Conservation (phyloP, 1,139 yeast genomes). For the Candida dubliniensis region DNA sequence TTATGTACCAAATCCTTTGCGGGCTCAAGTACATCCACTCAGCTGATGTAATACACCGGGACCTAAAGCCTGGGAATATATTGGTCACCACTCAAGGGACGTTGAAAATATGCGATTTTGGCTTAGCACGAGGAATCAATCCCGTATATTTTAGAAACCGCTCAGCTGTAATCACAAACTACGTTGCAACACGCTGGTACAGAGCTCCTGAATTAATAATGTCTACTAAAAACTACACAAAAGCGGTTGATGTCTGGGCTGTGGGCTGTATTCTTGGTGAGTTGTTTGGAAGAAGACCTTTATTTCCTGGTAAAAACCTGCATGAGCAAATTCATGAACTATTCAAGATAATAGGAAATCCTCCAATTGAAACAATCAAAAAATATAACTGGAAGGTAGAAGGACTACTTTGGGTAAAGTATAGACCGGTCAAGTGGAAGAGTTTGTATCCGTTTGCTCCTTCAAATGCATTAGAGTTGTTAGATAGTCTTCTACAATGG, state of each 20-base stretch:
- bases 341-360: constrained; percentile 63
- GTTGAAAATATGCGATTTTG: constrained; percentile 84
- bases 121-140: constrained; percentile 76
- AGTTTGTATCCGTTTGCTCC: constrained; percentile 62
- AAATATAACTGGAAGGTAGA: constrained; percentile 30
- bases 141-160: constrained; percentile 36
- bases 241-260: constrained; percentile 77
- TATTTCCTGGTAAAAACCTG: constrained; percentile 71
- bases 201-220: constrained; percentile 89
- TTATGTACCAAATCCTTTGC: constrained; percentile 74
- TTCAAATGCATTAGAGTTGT: constrained; percentile 39
- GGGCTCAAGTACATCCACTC: constrained; percentile 83
- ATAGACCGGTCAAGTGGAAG: constrained; percentile 44
- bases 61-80: constrained; percentile 82
- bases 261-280: constrained; percentile 80
- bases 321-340: constrained; percentile 64
- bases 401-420: constrained; percentile 14
- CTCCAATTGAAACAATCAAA: constrained; percentile 41
- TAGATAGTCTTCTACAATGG: constrained; percentile 61
- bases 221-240: constrained; percentile 53
- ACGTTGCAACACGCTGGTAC: constrained; percentile 95
- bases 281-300: constrained; percentile 67
- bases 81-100: constrained; percentile 70
- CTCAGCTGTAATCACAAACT: constrained; percentile 61
- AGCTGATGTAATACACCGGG: constrained; percentile 83